phyloP scores from a whole-genome alignment of 441 rosid species.

The Corymbia citriodora region DNA sequence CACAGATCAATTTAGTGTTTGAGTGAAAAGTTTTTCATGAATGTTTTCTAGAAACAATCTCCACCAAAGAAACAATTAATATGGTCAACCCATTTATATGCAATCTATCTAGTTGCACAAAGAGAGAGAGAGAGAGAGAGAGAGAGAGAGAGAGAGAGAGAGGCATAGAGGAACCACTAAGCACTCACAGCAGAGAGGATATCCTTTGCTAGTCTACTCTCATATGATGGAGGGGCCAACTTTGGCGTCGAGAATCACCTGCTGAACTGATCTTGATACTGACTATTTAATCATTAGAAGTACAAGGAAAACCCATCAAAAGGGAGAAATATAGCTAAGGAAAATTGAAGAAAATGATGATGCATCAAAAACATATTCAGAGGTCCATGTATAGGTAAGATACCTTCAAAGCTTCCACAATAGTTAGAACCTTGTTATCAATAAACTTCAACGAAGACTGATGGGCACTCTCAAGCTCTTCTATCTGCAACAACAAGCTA shows the following conservation, averaged over 20 bases:
- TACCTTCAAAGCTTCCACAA: conserved; percentile 83
- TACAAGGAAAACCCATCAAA: conserved; percentile 5
- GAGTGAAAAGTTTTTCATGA: background rate
- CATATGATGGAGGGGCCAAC: conserved; percentile 83
- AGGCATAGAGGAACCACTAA: background rate
- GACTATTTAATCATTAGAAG: conserved; percentile 31
- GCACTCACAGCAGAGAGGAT: conserved; percentile 78
- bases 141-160: background rate
- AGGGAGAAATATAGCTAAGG: background rate
- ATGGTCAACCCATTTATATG: background rate
- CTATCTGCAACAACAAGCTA: conserved; percentile 54
- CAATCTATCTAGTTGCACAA: background rate
- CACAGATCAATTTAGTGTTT: background rate
- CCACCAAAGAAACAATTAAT: background rate
- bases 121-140: background rate
- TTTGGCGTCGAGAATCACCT: conserved; percentile 87
- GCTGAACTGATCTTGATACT: conserved; percentile 66
- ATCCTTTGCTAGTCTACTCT: conserved; percentile 77
- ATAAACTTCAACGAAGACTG: conserved; percentile 28
- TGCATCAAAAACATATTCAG: conserved; percentile 1
- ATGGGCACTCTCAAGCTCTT: conserved; percentile 36
- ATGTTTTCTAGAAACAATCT: background rate
- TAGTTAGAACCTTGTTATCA: conserved; percentile 51
- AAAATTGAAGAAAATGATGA: background rate
- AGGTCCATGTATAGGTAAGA: background rate